Evolutionary conservation across 177 flowering plant genomes (phyloP).

Genomic region (Vitis hybrid): DNA sequence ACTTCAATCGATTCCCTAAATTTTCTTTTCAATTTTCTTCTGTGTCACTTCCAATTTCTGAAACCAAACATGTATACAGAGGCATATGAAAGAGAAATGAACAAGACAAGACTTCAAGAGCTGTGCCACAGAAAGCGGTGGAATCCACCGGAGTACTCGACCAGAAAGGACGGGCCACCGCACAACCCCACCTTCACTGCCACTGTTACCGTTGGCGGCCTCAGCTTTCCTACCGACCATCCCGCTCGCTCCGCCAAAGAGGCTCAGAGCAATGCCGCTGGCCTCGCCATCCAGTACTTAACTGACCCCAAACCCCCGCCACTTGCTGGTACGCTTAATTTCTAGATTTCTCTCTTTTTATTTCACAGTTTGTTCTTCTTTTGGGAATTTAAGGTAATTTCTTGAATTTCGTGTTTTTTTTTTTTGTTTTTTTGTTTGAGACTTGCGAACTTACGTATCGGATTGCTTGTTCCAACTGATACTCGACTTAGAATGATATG

Average conservation of each 20-base stretch:
- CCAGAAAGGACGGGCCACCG: constrained; percentile 32
- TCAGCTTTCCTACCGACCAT: constrained; percentile 7
- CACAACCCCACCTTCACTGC: constrained; percentile 31
- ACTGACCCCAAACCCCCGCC: neutral
- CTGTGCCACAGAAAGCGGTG: constrained; percentile 40
- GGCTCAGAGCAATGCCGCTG: constrained; percentile 40
- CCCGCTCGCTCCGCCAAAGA: constrained; percentile 18
- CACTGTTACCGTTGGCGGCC: constrained; percentile 31
- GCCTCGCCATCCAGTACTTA: constrained; percentile 21
- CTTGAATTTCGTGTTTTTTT: no score
- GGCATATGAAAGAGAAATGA: constrained; percentile 23
- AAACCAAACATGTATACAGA: no score
- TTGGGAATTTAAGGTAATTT: neutral
- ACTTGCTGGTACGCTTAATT: neutral
- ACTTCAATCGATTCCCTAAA: no score
- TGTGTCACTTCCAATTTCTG: no score
- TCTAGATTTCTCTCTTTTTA: neutral
- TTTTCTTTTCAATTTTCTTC: no score
- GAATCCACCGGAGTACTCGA: constrained; percentile 39
- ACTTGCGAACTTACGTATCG: no score
- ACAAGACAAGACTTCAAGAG: constrained; percentile 52
- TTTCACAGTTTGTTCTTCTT: neutral
- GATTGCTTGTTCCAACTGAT: no score
- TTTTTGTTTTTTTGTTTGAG: no score
- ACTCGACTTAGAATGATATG: no score